Conservation (phyloP, 345 rosid genomes). For the Salix exigua region DNA sequence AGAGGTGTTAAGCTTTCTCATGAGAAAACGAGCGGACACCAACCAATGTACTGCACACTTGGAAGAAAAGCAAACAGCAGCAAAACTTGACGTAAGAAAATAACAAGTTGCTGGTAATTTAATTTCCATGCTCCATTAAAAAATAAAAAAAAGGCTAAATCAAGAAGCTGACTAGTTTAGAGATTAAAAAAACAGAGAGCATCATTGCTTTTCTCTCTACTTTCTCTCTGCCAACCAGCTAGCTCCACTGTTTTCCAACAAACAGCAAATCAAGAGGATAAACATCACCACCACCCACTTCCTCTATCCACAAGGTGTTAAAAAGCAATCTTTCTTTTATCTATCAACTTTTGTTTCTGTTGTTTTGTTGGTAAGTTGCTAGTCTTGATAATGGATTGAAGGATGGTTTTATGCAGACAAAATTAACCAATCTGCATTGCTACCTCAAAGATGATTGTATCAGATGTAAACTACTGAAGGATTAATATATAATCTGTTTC, state of each 20-base stretch:
- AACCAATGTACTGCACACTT: background rate
- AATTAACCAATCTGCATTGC: background rate
- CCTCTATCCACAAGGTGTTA: conserved; percentile 26
- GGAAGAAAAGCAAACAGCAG: conserved; percentile 13
- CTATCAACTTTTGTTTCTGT: background rate
- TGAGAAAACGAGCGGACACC: background rate
- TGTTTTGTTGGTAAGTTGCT: background rate
- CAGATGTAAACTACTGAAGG: background rate
- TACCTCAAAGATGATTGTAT: background rate
- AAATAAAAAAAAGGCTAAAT: conserved; percentile 1
- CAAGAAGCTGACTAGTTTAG: conserved; percentile 1
- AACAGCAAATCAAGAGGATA: background rate
- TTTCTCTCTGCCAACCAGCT: background rate
- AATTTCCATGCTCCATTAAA: conserved; percentile 15
- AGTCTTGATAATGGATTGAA: background rate
- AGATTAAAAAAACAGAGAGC: conserved; percentile 6
- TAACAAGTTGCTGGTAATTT: conserved; percentile 12
- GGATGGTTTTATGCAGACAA: background rate
- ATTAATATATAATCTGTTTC: background rate
- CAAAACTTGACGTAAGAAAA: background rate
- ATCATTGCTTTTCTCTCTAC: background rate
- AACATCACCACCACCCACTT: conserved; percentile 18
- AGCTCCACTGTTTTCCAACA: background rate
- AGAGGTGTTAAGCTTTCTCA: conserved; percentile 12
- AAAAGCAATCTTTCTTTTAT: background rate